Base-by-base conservation (phyloP, 2,329 filamentous ascomycete species). In the Epichloe amarillans region DNA sequence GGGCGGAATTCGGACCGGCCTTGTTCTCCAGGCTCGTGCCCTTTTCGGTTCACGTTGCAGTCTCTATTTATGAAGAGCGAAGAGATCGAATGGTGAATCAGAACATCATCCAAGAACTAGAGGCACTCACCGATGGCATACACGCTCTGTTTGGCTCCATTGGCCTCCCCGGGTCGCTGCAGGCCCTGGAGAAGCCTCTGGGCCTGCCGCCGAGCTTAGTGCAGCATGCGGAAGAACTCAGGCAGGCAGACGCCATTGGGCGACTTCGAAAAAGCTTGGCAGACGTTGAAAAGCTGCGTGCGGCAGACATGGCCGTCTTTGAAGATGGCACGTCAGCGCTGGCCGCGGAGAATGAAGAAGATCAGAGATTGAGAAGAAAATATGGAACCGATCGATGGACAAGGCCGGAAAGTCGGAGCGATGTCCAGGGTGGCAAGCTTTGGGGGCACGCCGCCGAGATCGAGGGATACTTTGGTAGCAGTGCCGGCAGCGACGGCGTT, bases 31-130 rank as follows among this genome's bases (percentile, higher is more conserved):
- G 91, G 59, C 76, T 98, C 2, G 93, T 98, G 0, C 93, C 93
- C 0, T 97, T 96, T 64, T 89, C 90, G 0, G 93, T 97, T 0
- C 93, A 98, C 61, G 79, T 97, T 46, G 93, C 93, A 7, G 88
- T 90, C 1, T 95, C 88, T 46, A 95, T 97, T 36, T 98, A 98
- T 62, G 89, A 89, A 50, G 90, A 97, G 62, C 80, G 90, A 14
- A 78, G 90, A 52, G 90, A 98, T 64, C 79, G 89, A n/a, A 72
- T 95, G 52, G 84, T 98, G 42, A 95, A 93, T 62, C 86, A 88
- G 57, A 86, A 80, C 47, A 88, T 97, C 35, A 85, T 96, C 46
- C 82, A 85, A 26, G 85, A 94, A 61, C 72, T 97, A 4, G 90
- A 97, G 59, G 76, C 73, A 0, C 75, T 97, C 58, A 95, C 88